Conservation (phyloP, 2,329 filamentous ascomycete species). For the Neocucurbitaria cava region DNA sequence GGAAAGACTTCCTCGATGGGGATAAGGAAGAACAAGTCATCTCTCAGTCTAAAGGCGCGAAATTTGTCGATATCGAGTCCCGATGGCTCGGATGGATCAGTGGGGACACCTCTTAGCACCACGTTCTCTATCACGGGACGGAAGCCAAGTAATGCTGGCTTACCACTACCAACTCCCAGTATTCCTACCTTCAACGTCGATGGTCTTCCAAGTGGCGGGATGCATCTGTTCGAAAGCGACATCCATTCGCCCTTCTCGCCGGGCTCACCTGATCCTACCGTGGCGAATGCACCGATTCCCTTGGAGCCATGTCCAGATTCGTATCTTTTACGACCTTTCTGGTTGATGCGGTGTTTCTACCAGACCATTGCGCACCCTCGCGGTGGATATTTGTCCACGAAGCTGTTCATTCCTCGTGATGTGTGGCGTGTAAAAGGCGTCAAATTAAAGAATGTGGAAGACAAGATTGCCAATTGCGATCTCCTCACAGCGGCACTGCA, state of each 20-base stretch:
- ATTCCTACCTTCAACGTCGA: slow-evolving; percentile 66
- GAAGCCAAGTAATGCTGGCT: slow-evolving; percentile 61
- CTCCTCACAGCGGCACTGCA: slow-evolving; percentile 85
- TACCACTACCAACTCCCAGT: slow-evolving; percentile 73
- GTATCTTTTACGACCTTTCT: slow-evolving; percentile 90
- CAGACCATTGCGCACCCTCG: slow-evolving; percentile 90
- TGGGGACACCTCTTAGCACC: slow-evolving; percentile 75
- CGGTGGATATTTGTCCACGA: slow-evolving; percentile 89
- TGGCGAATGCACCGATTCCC: slow-evolving; percentile 72
- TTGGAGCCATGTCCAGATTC: slow-evolving; percentile 93
- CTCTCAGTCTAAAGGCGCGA: slow-evolving; percentile 72
- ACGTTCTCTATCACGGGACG: slow-evolving; percentile 63
- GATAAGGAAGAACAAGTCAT: slow-evolving; percentile 60
- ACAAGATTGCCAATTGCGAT: slow-evolving; percentile 93
- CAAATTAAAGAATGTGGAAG: slow-evolving; percentile 88
- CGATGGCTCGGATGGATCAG: slow-evolving; percentile 70
- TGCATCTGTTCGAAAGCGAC: slow-evolving; percentile 83
- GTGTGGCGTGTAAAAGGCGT: slow-evolving; percentile 94
- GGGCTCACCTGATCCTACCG: slow-evolving; percentile 69
- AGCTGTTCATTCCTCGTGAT: slow-evolving; percentile 89
- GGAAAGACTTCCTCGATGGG: slow-evolving; percentile 39
- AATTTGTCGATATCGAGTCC: slow-evolving; percentile 72
- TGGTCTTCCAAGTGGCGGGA: slow-evolving; percentile 68
- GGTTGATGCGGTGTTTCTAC: slow-evolving; percentile 94
- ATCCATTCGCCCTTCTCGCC: slow-evolving; percentile 73